Conservation (phyloP, 129 eudicot genomes). For the Lonicera japonica region DNA sequence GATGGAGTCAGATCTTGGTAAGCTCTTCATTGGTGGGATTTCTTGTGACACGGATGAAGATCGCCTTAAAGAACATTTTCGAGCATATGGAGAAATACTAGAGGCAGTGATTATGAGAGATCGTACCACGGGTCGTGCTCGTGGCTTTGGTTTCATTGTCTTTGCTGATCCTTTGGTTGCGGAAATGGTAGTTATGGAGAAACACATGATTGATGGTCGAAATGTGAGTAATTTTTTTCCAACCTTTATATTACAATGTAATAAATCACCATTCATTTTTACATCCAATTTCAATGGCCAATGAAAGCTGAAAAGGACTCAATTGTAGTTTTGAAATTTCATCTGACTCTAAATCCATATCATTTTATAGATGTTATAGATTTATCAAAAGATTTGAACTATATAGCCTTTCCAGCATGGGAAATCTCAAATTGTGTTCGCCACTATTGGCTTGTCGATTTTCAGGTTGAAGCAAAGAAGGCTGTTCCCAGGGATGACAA, state of each 20-base stretch:
- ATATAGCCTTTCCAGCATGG: not conserved
- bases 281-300: not conserved
- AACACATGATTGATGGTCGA: conserved; percentile 83
- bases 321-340: not conserved
- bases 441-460: conserved; percentile 3
- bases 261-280: not conserved
- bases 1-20: conserved; percentile 73
- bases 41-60: conserved; percentile 92
- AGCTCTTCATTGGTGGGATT: conserved; percentile 84
- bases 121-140: conserved; percentile 77
- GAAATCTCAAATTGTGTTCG: not conserved
- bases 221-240: conserved; percentile 45
- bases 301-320: not conserved
- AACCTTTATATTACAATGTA: conserved; percentile 13
- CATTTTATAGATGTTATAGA: not conserved
- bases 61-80: conserved; percentile 63
- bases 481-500: conserved; percentile 98
- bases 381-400: not conserved
- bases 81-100: conserved; percentile 58
- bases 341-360: not conserved
- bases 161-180: conserved; percentile 76
- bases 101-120: conserved; percentile 88
- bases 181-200: conserved; percentile 69
- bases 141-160: conserved; percentile 84
- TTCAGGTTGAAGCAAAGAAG: conserved; percentile 90